These are phyloP conservation scores for Metschnikowia continentalis DNA, from an alignment of 805 yeast genomes.

Conservation along the genomic window DNA sequence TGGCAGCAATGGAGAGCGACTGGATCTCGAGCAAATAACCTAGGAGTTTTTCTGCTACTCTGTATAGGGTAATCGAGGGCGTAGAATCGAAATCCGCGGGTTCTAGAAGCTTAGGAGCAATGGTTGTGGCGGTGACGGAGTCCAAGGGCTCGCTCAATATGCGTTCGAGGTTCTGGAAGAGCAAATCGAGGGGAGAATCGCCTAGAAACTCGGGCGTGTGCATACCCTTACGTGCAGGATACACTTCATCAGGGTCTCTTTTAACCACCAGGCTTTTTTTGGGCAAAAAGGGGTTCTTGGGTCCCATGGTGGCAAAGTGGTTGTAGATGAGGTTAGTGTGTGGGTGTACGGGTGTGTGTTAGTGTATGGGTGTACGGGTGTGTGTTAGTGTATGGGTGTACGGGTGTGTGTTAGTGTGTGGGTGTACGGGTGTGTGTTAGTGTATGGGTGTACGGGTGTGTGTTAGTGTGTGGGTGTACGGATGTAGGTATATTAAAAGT, in stretches of 20 bases:
- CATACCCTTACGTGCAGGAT: conserved; percentile 31
- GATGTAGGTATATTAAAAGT: neutral
- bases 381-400: too few relatives aligned
- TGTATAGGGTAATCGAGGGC: neutral
- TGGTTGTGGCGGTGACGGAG: conserved; percentile 17
- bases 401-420: too few relatives aligned
- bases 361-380: neutral
- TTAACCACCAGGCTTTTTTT: conserved; percentile 27
- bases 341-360: neutral
- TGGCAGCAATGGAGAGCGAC: conserved; percentile 23
- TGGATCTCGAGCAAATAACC: conserved; percentile 38
- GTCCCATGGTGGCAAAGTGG: neutral
- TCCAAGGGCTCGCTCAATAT: conserved; percentile 23
- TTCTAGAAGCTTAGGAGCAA: neutral
- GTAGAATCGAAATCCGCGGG: neutral
- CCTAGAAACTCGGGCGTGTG: conserved; percentile 27
- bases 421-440: neutral
- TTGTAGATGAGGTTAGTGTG: neutral
- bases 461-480: neutral
- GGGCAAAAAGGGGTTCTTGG: conserved; percentile 30
- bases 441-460: neutral
- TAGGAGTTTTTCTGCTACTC: conserved; percentile 35
- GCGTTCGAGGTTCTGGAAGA: conserved; percentile 29
- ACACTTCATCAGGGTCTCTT: conserved; percentile 30
- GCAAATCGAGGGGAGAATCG: conserved; percentile 31